Evolutionary conservation across 768 basidiomycete species (phyloP).

Genomic region (Termitomyces bulborhizus): DNA sequence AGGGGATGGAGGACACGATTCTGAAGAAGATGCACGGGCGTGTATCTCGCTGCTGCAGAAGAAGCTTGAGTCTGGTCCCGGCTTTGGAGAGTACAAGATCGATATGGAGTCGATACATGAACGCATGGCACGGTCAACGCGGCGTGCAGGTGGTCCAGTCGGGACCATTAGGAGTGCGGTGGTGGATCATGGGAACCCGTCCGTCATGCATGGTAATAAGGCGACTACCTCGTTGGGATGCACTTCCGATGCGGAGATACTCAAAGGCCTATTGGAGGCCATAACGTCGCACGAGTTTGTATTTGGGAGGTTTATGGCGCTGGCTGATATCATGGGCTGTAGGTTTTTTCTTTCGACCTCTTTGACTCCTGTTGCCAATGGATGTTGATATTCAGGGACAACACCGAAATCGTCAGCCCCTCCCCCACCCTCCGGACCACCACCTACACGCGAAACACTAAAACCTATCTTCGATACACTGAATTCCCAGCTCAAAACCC

Average conservation of each 20-base stretch:
- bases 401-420: conserved; percentile 42
- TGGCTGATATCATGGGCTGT: conserved; percentile 85
- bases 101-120: conserved; percentile 90
- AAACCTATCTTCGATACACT: conserved; percentile 39
- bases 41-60: conserved; percentile 79
- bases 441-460: conserved; percentile 29
- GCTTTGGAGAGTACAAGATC: conserved; percentile 82
- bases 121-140: conserved; percentile 55
- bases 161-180: conserved; percentile 55
- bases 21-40: conserved; percentile 90
- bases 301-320: conserved; percentile 77
- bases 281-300: conserved; percentile 68
- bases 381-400: conserved; percentile 39
- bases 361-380: not conserved
- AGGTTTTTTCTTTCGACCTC: conserved; percentile 22
- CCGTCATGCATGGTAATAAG: conserved; percentile 79
- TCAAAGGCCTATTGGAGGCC: conserved; percentile 58
- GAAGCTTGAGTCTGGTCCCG: conserved; percentile 71
- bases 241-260: conserved; percentile 68
- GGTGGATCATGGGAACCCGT: conserved; percentile 82
- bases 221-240: conserved; percentile 75
- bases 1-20: conserved; percentile 86
- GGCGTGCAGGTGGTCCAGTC: conserved; percentile 26
- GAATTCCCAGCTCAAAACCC: conserved; percentile 49
- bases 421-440: conserved; percentile 21